Evolutionary conservation across 441 rosid species (phyloP), one percentile per base, ranked within the genome.

Genomic region (Melastoma candidum): DNA sequence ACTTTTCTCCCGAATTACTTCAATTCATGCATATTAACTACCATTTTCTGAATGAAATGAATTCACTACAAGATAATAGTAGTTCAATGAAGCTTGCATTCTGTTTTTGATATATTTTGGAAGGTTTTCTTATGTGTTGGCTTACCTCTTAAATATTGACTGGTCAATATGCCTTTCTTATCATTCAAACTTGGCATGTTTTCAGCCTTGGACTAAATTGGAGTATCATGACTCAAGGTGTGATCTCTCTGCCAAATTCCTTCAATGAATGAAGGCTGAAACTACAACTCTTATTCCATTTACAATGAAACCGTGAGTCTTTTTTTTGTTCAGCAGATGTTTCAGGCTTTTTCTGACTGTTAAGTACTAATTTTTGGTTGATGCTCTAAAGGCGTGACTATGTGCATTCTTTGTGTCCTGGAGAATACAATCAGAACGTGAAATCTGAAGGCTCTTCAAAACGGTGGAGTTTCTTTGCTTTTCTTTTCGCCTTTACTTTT

Each of bases 211-310:
- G 97, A 63, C 85, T 71, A 55, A 80, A 2, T 82, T 85, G 67
- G 80, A 79, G 74, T 92, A 79, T 69, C 89, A 85, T 66, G 77
- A 85, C 61, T 76, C 76, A 25, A 83, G 72, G 63, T 83, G 81
- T 46, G 95, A 87, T 57, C 60, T 63, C 41, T 79, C 84, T 58
- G 77, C 79, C 52, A 65, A 47, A 54, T 83, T 82, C 68, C 66
- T 83, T 29, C 69, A 70, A 58, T 74, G 65, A 69, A 85, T 92
- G 95, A 63, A 70, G 62, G 62, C 80, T 9, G 67, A 66, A 63
- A 80, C 75, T 53, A 71, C 59, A 53, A 74, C 84, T 56, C 63
- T 76, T 39, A 61, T 87, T 54, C 77, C 73, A 43, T 92, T 92
- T 71, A 60, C 81, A 43, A 78, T 92, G 94, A 81, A 49, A 60